Conservation (phyloP, 805 yeast genomes). For the Ogataea nonfermentans region DNA sequence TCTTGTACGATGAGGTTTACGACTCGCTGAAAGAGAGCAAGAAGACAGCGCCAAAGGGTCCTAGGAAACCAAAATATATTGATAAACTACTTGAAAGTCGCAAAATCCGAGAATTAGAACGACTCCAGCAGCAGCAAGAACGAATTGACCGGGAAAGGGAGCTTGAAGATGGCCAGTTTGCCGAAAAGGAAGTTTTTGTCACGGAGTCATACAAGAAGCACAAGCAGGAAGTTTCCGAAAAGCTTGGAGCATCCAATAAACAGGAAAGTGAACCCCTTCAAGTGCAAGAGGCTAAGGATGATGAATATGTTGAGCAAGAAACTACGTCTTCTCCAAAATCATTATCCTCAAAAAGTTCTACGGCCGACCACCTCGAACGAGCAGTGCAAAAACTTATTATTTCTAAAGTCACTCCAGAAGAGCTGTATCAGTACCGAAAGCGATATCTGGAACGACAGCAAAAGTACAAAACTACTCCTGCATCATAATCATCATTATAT, state of each 20-base stretch:
- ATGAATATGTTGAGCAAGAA: neutral
- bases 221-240: conserved; percentile 24
- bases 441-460: conserved; percentile 22
- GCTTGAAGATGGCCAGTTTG: conserved; percentile 38
- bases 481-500: conserved; percentile 1
- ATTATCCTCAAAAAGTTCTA: neutral
- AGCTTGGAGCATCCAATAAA: neutral
- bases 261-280: neutral
- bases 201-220: conserved; percentile 45
- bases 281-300: no score
- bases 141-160: conserved; percentile 38
- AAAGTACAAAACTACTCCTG: neutral
- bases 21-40: conserved; percentile 39
- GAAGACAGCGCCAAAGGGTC: conserved; percentile 25
- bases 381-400: conserved; percentile 12
- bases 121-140: conserved; percentile 37
- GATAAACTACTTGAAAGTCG: conserved; percentile 43
- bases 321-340: neutral
- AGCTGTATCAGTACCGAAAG: conserved; percentile 18
- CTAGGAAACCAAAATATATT: conserved; percentile 35
- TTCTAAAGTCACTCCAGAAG: conserved; percentile 19
- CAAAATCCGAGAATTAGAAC: conserved; percentile 44
- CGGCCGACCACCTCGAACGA: conserved; percentile 3
- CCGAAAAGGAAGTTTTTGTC: conserved; percentile 45
- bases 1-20: conserved; percentile 47